phyloP scores from a whole-genome alignment of 2,329 filamentous ascomycete species.

The Berkeleyomyces basicola region DNA sequence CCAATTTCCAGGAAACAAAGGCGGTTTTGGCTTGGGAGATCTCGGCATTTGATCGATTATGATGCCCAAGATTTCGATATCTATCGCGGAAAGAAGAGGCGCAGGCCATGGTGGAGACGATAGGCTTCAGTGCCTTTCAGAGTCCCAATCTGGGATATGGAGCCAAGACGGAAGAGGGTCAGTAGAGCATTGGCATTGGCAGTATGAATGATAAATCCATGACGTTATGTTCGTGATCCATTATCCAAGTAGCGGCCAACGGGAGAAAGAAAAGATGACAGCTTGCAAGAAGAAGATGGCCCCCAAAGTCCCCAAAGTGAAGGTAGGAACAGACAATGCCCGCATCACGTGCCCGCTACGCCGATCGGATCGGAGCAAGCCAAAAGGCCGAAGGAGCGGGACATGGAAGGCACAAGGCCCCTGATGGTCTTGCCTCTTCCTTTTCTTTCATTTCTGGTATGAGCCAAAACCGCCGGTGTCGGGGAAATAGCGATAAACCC shows the following conservation, averaged over 20 bases:
- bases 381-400: not conserved
- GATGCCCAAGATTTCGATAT: not conserved
- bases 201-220: not conserved
- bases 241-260: not conserved
- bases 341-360: not conserved
- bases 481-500: not conserved
- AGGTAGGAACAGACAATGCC: not conserved
- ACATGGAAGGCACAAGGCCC: not conserved
- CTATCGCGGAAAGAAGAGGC: not conserved
- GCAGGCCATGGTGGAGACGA: not conserved
- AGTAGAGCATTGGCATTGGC: no score
- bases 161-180: no score
- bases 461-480: not conserved
- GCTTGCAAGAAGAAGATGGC: not conserved
- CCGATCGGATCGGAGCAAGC: not conserved
- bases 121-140: not conserved
- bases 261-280: not conserved
- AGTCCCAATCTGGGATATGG: no score
- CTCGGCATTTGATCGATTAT: not conserved
- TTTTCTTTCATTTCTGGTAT: not conserved
- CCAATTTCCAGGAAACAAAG: no score
- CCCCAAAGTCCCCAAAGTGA: not conserved
- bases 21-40: not conserved
- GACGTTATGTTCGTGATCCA: not conserved
- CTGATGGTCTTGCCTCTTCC: not conserved